Conservation (phyloP, 305 asterid species). For the Solanum hybrid region DNA sequence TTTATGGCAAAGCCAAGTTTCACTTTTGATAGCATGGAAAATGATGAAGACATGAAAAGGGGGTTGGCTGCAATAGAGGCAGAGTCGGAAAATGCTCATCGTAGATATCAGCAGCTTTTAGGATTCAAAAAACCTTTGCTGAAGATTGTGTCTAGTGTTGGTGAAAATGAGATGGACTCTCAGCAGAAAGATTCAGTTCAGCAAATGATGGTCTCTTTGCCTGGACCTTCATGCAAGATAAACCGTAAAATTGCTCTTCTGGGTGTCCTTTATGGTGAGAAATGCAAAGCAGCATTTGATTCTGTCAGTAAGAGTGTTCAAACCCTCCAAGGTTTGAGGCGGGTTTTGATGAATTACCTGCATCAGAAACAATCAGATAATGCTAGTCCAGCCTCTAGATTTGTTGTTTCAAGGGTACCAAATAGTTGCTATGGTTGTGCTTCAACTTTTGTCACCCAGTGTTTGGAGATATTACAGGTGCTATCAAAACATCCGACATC, state of each 20-base stretch:
- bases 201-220: slow-evolving; percentile 98
- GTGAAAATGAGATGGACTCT: slow-evolving; percentile 98
- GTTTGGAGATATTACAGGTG: slow-evolving; percentile 91
- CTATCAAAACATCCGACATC: slow-evolving; percentile 78
- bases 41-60: slow-evolving; percentile 97
- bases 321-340: slow-evolving; percentile 97
- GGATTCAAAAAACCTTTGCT: slow-evolving; percentile 97
- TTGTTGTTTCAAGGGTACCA: slow-evolving; percentile 82
- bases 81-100: slow-evolving; percentile 98
- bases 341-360: slow-evolving; percentile 87
- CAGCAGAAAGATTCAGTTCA: slow-evolving; percentile 99
- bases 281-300: slow-evolving; percentile 99
- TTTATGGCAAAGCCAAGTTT: slow-evolving; percentile 99
- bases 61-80: slow-evolving; percentile 95
- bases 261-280: slow-evolving; percentile 98
- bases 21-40: slow-evolving; percentile 96
- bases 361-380: slow-evolving; percentile 86
- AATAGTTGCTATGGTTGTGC: slow-evolving; percentile 99
- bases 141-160: slow-evolving; percentile 94
- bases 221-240: slow-evolving; percentile 98
- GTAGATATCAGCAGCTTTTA: slow-evolving; percentile 96
- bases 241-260: slow-evolving; percentile 99
- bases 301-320: slow-evolving; percentile 99
- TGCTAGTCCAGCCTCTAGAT: slow-evolving; percentile 69
- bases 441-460: slow-evolving; percentile 83